Percentiles rank a stretch among this genome's conserved stretches.
Evolutionary conservation across 805 yeast genomes (phyloP).

Genomic region (Crinitomyces ghanaensis): DNA sequence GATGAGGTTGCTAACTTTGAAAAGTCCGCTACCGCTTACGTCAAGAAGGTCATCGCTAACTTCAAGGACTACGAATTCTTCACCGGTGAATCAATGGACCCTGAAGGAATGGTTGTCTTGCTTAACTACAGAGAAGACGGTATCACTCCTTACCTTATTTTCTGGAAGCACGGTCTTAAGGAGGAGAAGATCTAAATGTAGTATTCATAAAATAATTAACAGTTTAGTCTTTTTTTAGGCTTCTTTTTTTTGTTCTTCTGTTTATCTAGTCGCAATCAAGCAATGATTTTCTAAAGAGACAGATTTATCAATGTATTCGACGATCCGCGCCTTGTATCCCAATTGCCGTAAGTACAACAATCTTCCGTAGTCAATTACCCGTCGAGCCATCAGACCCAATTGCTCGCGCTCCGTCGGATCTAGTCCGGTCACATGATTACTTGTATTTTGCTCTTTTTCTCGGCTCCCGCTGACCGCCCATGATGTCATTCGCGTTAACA

Average conservation of each 20-base stretch:
- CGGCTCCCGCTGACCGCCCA: slow-evolving; percentile 80
- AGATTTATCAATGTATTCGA: slow-evolving; percentile 45
- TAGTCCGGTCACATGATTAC: background rate
- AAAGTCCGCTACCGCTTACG: slow-evolving; percentile 95
- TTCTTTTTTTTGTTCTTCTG: slow-evolving; percentile 1
- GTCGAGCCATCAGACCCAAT: slow-evolving; percentile 58
- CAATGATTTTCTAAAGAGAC: slow-evolving; percentile 66
- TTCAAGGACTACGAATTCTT: slow-evolving; percentile 99
- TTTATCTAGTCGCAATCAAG: slow-evolving; percentile 22
- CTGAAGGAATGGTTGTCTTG: slow-evolving; percentile 96
- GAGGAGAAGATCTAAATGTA: slow-evolving; percentile 72
- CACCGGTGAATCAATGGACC: slow-evolving; percentile 99
- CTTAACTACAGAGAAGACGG: slow-evolving; percentile 99
- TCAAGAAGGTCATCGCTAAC: slow-evolving; percentile 88
- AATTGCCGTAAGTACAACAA: slow-evolving; percentile 32
- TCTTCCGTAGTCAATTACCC: slow-evolving; percentile 67
- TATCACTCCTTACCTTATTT: slow-evolving; percentile 89
- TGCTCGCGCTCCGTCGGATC: slow-evolving; percentile 38
- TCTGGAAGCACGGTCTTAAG: slow-evolving; percentile 98
- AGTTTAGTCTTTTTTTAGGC: background rate
- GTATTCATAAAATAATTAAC: background rate
- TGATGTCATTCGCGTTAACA: slow-evolving; percentile 55
- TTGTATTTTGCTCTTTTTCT: slow-evolving; percentile 5
- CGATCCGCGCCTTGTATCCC: slow-evolving; percentile 32
- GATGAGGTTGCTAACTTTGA: slow-evolving; percentile 80